Conservation (phyloP, 768 basidiomycete species). For the Auricularia auricula-judae region DNA sequence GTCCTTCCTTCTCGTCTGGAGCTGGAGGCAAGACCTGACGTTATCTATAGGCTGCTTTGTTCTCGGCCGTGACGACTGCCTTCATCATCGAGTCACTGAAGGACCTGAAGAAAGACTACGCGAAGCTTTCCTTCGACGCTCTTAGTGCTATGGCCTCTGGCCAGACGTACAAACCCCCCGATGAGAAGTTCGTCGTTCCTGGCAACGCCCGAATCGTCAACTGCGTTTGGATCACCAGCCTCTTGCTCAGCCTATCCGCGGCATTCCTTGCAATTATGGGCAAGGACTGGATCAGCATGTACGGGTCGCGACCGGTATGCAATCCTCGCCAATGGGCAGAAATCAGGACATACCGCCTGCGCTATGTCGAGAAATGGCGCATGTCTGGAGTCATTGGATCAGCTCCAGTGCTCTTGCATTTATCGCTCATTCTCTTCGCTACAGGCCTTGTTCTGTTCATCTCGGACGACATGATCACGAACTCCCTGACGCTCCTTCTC, state of each 20-base stretch:
- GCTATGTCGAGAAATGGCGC: too few species aligned
- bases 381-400: too few species aligned
- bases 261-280: background rate
- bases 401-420: too few species aligned
- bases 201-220: background rate
- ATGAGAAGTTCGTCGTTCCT: background rate
- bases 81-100: background rate
- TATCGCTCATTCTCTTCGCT: too few species aligned
- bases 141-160: background rate
- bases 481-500: too few species aligned
- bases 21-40: background rate
- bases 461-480: too few species aligned
- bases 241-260: background rate
- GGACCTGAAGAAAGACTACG: background rate
- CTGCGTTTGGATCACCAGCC: background rate
- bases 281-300: background rate
- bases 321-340: too few species aligned
- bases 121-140: background rate
- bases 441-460: too few species aligned
- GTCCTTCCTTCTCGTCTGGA: background rate
- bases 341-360: too few species aligned
- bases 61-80: background rate
- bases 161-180: background rate
- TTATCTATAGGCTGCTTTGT: background rate
- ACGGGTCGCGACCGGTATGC: background rate